phyloP scores from a whole-genome alignment of 257 asterid genomes.

The Nyctanthes arbortristis region DNA sequence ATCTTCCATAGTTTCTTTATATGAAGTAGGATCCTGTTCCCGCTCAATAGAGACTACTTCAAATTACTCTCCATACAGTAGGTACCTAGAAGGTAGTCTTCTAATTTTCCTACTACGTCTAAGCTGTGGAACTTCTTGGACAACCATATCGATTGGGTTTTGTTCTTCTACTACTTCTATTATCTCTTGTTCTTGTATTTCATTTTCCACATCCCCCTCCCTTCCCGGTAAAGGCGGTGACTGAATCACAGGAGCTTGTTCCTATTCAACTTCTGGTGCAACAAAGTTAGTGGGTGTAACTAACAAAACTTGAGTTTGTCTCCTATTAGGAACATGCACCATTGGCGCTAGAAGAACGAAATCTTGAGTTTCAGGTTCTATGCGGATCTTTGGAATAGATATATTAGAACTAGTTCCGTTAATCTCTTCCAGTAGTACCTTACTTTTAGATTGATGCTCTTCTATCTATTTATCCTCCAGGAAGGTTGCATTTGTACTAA shows the following conservation, averaged over 20 bases:
- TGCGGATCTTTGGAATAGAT: background rate
- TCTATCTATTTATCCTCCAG: too few species aligned
- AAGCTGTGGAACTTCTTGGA: background rate
- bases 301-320: background rate
- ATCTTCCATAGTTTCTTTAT: background rate
- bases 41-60: background rate
- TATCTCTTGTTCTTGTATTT: too few species aligned
- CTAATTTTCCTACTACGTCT: background rate
- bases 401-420: background rate
- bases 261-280: background rate
- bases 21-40: background rate
- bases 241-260: too few species aligned
- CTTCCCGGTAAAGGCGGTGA: background rate
- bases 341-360: background rate
- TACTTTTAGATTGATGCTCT: too few species aligned
- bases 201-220: background rate
- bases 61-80: background rate
- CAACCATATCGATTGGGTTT: background rate
- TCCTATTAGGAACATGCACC: background rate
- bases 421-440: too few species aligned
- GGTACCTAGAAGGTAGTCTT: background rate
- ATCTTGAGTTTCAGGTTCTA: background rate
- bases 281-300: background rate
- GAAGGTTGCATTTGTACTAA: too few species aligned
- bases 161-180: background rate